Evolutionary conservation across 202 grass and related monocot species (phyloP), one percentile per base, ranked within the genome.

Genomic region (Setaria viridis): DNA sequence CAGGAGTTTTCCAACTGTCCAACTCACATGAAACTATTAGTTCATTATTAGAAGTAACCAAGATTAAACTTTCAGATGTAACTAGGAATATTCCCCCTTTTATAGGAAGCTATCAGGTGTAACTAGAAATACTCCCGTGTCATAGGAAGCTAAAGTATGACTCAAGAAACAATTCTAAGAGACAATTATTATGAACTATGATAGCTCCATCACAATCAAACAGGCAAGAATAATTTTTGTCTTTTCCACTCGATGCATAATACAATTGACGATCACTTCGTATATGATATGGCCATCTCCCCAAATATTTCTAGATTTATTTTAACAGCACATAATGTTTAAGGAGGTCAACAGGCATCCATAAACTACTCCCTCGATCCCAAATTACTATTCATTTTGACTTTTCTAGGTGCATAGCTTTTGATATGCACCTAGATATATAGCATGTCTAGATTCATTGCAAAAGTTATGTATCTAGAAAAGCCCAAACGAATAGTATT

Each of bases 181-280:
- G 19, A 51, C 1, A 69, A 68, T 17, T 69, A 15, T 63, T 46
- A 54, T 56, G 34, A 74, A 67, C 4, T 20, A 33, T 10, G 46
- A 47, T 67, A 84, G 70, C 35, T 76, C 46, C 57, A 80, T 76
- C 69, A 37, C 8, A 91, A 87, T 84, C 54, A 80, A 80, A 57
- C 8, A 88, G 20, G 29, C 29, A 72, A 86, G 46, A 77, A 72
- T 14, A 72, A 9, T 46, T 4, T 54, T 17, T 15, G 5, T 16
- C 1, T 30, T 62, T 39, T 49, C 34, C 51, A 62, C 45, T 45
- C 54, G 58, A 76, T n/a, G 66, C 21, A 16, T 70, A 45, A 37
- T 21, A 43, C 60, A 63, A 62, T 20, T 55, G 58, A 21, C 21
- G 35, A 19, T 46, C 5, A 49, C 5, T 16, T 21, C 17, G 29